phyloP scores from a whole-genome alignment of 1,284 basidiomycete genomes.

The Cutaneotrichosporon sp. region DNA sequence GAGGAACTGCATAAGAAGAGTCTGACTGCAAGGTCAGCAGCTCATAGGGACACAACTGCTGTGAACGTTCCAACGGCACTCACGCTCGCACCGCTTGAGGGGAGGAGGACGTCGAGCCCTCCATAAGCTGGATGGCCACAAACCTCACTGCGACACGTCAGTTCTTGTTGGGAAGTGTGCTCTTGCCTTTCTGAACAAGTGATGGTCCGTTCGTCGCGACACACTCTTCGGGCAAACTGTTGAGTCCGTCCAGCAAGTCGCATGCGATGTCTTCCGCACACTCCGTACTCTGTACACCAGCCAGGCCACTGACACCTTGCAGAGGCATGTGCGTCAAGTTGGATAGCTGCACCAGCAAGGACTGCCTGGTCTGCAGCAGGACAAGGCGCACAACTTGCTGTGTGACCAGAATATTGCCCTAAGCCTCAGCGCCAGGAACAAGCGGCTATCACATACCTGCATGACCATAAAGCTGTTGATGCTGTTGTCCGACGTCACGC shows the following conservation, averaged over 20 bases:
- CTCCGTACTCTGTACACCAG: conserved; percentile 26
- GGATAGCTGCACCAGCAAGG: conserved; percentile 29
- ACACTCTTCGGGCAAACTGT: conserved; percentile 37
- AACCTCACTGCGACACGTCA: conserved; percentile 31
- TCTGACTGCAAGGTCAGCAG: conserved; percentile 21
- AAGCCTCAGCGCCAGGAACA: not conserved
- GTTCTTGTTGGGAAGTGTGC: no score
- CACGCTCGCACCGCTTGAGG: conserved; percentile 30
- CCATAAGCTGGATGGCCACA: conserved; percentile 42
- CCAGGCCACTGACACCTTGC: conserved; percentile 22
- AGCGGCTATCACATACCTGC: conserved; percentile 21
- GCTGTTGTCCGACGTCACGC: conserved; percentile 19
- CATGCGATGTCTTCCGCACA: conserved; percentile 37
- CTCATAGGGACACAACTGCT: no score
- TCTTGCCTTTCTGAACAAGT: conserved; percentile 39
- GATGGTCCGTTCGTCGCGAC: conserved; percentile 41
- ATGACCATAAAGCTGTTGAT: conserved; percentile 38
- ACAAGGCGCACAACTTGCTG: conserved; percentile 39
- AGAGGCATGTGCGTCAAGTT: conserved; percentile 33
- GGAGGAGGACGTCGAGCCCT: conserved; percentile 22
- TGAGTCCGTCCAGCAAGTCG: conserved; percentile 39
- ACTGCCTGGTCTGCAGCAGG: conserved; percentile 33
- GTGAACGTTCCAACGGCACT: conserved; percentile 9
- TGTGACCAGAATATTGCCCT: conserved; percentile 43
- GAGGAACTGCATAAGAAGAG: conserved; percentile 39